A percentile compares a stretch with the other conserved stretches of the same genome.
phyloP scores from a whole-genome alignment of 1,284 basidiomycete species.

The Malassezia sp. region DNA sequence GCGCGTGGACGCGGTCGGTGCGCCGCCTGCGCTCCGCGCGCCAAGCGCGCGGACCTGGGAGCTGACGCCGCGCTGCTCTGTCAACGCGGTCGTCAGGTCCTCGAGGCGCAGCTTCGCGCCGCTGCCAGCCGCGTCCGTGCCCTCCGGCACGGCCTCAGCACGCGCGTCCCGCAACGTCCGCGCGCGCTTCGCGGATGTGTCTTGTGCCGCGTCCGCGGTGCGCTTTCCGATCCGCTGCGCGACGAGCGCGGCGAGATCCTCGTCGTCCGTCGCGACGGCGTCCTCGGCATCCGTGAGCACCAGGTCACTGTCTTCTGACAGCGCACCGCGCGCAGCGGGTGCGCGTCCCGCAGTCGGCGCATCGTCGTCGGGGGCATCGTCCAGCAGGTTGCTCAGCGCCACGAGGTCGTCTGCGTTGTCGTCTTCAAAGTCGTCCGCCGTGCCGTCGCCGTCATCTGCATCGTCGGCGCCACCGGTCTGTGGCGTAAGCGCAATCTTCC shows the following conservation, averaged over 20 bases:
- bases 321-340: too few species aligned
- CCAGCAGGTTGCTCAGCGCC: constrained; percentile 37
- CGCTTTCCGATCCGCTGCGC: constrained; percentile 3
- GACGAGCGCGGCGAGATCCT: constrained; percentile 11
- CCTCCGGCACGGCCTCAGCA: constrained; percentile 64
- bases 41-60: constrained; percentile 26
- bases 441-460: constrained; percentile 15
- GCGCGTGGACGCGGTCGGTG: constrained; percentile 52
- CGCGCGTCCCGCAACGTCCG: constrained; percentile 60
- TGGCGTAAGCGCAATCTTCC: constrained; percentile 23
- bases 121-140: constrained; percentile 45
- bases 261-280: constrained; percentile 10
- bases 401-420: constrained; percentile 33
- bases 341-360: constrained; percentile 14
- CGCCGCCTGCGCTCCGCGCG: too few species aligned
- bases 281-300: constrained; percentile 6
- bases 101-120: constrained; percentile 50
- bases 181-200: constrained; percentile 17
- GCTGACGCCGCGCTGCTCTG: constrained; percentile 28
- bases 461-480: constrained; percentile 14
- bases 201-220: not conserved
- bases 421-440: constrained; percentile 21
- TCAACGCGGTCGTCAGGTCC: constrained; percentile 62
- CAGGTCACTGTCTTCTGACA: constrained; percentile 19
- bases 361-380: constrained; percentile 24